Evolutionary conservation across 352 stramenopile genomes (phyloP), one percentile per base, ranked within the genome.

Genomic region (Blastocystis sp.): DNA sequence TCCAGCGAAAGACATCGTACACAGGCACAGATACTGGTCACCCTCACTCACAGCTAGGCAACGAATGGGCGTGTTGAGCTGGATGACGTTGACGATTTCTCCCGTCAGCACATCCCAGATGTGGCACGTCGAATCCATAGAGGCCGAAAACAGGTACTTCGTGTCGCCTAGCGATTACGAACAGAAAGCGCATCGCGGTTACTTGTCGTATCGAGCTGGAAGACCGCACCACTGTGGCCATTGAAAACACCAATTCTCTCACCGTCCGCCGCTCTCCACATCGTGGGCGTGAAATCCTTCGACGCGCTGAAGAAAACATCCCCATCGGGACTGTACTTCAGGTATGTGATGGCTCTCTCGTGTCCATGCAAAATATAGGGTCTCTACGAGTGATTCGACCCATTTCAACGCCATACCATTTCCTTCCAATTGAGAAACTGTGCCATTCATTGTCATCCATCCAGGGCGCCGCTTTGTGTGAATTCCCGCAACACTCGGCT

Each of bases 311-410:
- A 98, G 24, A 99, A 92, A 21, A 99, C 92, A 91, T 99, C 97
- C 57, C 96, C 96, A 90, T 99, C 96, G 76, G 94, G 94, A 92
- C 99, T 99, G 93, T 98, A 99, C 90, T 98, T 97, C 89, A 99
- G 94, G 65, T 93, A 92, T 11, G 96, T 99, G 89, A 99, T 97
- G 80, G 96, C 96, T 90, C 97, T 95, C 89, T 97, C 97, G 93
- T 99, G 97, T 90, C 96, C 96, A 92, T 99, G 98, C 71, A 99
- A 93, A 87, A 99, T 90, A 90, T 98, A 98, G 76, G 97, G 96
- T 91, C 52, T 90, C 88, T 89, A 88, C 1, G 19, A 14, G n/a
- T 66, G 19, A 84, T 2, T 57, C 45, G 4, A 66, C 19, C 4
- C 34, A 60, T 14, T 59, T 7, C 7, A 14, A 40, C 54, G 6